Conservation (phyloP, 768 basidiomycete species). For the Leccinum longicurvipes region DNA sequence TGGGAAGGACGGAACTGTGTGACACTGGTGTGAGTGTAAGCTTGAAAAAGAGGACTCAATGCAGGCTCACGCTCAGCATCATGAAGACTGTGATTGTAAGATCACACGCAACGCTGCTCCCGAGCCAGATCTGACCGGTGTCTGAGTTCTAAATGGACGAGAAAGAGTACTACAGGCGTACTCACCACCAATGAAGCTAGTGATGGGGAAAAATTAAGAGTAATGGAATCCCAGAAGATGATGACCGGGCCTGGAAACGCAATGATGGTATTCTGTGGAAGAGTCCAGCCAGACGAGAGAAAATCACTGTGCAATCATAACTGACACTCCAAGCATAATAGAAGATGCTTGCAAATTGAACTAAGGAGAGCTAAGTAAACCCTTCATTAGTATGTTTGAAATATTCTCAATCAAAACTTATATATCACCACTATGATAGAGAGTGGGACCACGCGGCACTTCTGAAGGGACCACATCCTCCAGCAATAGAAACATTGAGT, state of each 20-base stretch:
- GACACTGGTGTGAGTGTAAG: too few relatives aligned
- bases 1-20: not conserved
- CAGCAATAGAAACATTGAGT: slow-evolving; percentile 23
- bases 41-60: too few relatives aligned
- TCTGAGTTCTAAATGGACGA: too few relatives aligned
- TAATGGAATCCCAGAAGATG: too few relatives aligned
- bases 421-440: slow-evolving; percentile 18
- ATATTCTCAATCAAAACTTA: not conserved
- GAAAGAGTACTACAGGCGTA: too few relatives aligned
- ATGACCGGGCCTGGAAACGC: too few relatives aligned
- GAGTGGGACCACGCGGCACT: not conserved
- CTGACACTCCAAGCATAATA: not conserved
- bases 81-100: too few relatives aligned
- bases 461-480: slow-evolving; percentile 13
- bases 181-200: too few relatives aligned
- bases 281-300: not conserved
- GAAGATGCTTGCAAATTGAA: slow-evolving; percentile 17
- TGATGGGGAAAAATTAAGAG: too few relatives aligned
- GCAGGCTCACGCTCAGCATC: too few relatives aligned
- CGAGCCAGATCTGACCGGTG: too few relatives aligned
- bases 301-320: not conserved
- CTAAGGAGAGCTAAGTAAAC: slow-evolving; percentile 16
- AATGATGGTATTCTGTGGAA: not conserved
- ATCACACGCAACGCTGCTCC: too few relatives aligned
- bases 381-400: not conserved